Evolutionary conservation across 495 filamentous ascomycete genomes (phyloP), one percentile per base, ranked within the genome.

Genomic region (Tuber brumale): DNA sequence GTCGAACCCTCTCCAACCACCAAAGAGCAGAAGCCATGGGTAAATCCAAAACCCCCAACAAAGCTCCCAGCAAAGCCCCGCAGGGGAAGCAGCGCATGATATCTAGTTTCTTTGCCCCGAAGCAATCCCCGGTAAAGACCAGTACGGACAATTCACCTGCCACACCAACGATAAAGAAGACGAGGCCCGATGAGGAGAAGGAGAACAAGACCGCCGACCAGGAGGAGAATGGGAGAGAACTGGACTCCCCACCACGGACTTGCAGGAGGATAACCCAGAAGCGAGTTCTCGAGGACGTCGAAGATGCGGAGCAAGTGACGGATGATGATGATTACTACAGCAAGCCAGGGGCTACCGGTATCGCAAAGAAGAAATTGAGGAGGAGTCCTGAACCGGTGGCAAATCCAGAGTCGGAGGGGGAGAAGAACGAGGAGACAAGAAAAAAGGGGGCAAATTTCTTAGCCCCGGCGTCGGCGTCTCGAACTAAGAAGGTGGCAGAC

Each of bases 31-130:
- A 14, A 51, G 74, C 19, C 44, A 79, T 79, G 77, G 77, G 77
- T 8, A 41, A 35, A 39, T 45, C 42, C 43, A 79, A 79, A 79
- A 79, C 75, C 14, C 77, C 77, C 16, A 79, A 18, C 8, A 80
- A 76, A 70, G 14, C 66, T 18, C 4, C 77, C 31, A 43, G 46
- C 14, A 35, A 42, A 14, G 69, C 70, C 14, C 21, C 74, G 16
- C 27, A 27, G 3, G 71, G 69, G 12, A 81, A 78, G 31, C 79
- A 81, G 37, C 79, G 76, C 23, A 79, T 76, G 9, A 81, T 81
- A 69, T 79, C 76, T 1, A 79, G 76, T 41, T 81, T 81, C 57
- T 81, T 81, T 44, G 69, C 70, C n/a, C 78, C 80, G 37, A 81
- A 78, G 37, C 75, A 75, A 44, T 77, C 79, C 35, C 46, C 77